Evolutionary conservation across 139 green algal species (phyloP), one percentile per base, ranked within the genome.

Genomic region (Coelastrella sp.): DNA sequence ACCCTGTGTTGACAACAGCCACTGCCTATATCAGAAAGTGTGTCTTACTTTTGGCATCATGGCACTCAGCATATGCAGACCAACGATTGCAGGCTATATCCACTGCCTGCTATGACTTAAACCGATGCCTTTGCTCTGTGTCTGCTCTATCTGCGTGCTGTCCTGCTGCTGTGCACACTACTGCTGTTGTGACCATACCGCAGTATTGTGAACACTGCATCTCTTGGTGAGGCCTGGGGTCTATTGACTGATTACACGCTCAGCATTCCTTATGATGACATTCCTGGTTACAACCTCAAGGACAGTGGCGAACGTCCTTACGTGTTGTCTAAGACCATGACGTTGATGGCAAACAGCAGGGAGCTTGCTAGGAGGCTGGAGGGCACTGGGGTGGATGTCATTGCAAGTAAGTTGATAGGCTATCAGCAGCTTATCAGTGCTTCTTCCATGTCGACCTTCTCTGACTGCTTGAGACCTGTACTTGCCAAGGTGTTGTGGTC

Each of bases 381-480:
- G 77, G 77, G 77, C 17, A 84, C 51, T 34, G 77, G 77, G 17
- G 77, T 84, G 57, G 77, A 74, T 43, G 77, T 84, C 19, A 34
- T 84, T 34, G 45, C 77, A 73, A 63, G 77, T 84, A 32, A 23
- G 77, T 79, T n/a, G n/a, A n/a, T n/a, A n/a, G n/a, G n/a, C n/a
- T n/a, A n/a, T n/a, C n/a, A n/a, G n/a, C n/a, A n/a, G n/a, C n/a
- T n/a, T n/a, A n/a, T n/a, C n/a, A n/a, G n/a, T n/a, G n/a, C n/a
- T n/a, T n/a, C n/a, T n/a, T n/a, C n/a, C n/a, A n/a, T n/a, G n/a
- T n/a, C n/a, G n/a, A n/a, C n/a, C n/a, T n/a, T n/a, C n/a, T n/a
- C n/a, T n/a, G n/a, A n/a, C n/a, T n/a, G n/a, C n/a, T n/a, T n/a
- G n/a, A n/a, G n/a, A n/a, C n/a, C n/a, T n/a, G n/a, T n/a, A n/a